Evolutionary conservation across 495 filamentous ascomycete species (phyloP), one percentile per base, ranked within the genome.

Genomic region (Aspergillus sparsus): DNA sequence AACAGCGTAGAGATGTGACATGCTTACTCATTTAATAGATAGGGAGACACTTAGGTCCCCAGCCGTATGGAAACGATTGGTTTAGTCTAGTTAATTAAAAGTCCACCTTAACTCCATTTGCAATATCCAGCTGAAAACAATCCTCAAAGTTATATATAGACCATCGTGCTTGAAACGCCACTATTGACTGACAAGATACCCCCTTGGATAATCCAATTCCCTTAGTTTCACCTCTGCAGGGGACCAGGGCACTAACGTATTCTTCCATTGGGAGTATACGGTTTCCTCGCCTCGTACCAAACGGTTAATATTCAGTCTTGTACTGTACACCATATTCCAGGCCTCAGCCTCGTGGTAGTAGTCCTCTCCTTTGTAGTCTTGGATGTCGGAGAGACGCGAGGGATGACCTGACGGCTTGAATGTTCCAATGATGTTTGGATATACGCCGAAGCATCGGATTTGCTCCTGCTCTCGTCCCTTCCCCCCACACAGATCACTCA

Each of bases 271-370:
- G 1, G 66, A 63, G 31, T 60, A 64, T 7, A 70, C 64, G 11
- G 57, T 66, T 34, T 65, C 54, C 53, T 67, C 57, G 2, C 62
- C 67, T 39, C 61, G 53, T 12, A 71, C 47, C 47, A 74, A 50
- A 1, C 61, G 58, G 16, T 68, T 65, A 8, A 74, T 65, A 55
- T 74, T 72, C 32, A 65, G 47, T 45, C 64, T 47, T 2, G 68
- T 67, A 55, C 71, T 74, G 44, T 67, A 74, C 6, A 71, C 62
- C 57, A 72, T 37, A 44, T 69, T 69, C 41, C 50, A 66, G 3
- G 70, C 53, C 35, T 53, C 36, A 7, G 66, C 70, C 15, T 62
- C 62, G 21, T 66, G 65, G 16, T 53, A 66, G 21, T 58, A 39
- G 8, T 53, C 51, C 2, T 42, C 35, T 27, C 21, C 21, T 1